Conservation (phyloP, 1,284 basidiomycete species). For the Irpex sp. region DNA sequence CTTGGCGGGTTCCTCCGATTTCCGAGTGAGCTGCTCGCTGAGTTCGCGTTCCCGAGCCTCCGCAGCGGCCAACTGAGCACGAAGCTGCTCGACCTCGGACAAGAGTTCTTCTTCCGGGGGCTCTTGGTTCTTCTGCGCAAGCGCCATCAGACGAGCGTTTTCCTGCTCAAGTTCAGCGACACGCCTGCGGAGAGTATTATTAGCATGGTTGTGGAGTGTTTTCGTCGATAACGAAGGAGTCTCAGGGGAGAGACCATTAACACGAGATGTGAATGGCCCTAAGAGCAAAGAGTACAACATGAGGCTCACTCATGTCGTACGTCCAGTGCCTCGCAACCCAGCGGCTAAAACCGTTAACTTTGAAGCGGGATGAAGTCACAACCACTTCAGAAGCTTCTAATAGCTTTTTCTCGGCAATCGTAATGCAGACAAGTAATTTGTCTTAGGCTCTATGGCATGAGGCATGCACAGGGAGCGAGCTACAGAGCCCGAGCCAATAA, state of each 20-base stretch:
- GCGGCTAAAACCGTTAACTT: background rate
- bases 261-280: background rate
- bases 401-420: background rate
- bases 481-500: background rate
- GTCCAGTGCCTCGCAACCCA: background rate
- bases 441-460: background rate
- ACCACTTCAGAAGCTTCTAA: background rate
- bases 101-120: conserved; percentile 33
- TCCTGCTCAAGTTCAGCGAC: conserved; percentile 76
- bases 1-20: conserved; percentile 41
- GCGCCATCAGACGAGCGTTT: conserved; percentile 61
- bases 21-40: conserved; percentile 31
- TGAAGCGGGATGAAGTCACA: background rate
- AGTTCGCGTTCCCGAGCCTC: conserved; percentile 66
- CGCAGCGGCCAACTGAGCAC: conserved; percentile 58
- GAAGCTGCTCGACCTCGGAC: conserved; percentile 63
- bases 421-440: background rate
- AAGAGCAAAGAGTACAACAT: background rate
- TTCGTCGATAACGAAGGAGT: background rate
- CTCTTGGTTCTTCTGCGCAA: conserved; percentile 33
- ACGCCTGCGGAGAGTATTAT: conserved; percentile 40
- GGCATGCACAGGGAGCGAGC: background rate
- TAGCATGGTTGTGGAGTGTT: background rate
- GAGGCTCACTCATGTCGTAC: background rate
- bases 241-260: background rate